These are phyloP conservation scores for Takakia lepidozioides DNA, from an alignment of 225 moss, liverwort and hornwort species.

Conservation along the genomic window DNA sequence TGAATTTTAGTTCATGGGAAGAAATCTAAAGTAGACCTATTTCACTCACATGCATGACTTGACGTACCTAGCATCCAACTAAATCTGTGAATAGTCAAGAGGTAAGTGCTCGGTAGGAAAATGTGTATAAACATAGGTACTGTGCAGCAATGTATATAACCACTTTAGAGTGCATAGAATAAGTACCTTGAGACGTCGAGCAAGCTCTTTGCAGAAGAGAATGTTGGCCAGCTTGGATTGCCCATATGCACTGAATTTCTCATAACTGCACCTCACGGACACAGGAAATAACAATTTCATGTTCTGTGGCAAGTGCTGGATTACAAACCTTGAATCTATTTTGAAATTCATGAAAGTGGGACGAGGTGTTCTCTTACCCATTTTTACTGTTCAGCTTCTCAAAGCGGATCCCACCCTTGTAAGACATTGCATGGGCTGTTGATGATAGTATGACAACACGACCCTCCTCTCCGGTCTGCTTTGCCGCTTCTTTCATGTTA, in stretches of 20 bases:
- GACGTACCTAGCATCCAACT: too few species aligned
- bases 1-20: too few species aligned
- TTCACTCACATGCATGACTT: too few species aligned
- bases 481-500: conserved; percentile 34
- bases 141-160: too few species aligned
- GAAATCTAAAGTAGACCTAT: too few species aligned
- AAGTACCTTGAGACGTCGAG: conserved; percentile 24
- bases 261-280: not conserved
- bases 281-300: not conserved
- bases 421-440: conserved; percentile 6
- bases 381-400: conserved; percentile 31
- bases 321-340: too few species aligned
- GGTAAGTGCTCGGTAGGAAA: too few species aligned
- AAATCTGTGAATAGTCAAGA: too few species aligned
- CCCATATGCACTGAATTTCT: conserved; percentile 32
- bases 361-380: conserved; percentile 12
- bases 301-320: too few species aligned
- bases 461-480: conserved; percentile 28
- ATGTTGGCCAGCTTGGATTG: too few species aligned
- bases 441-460: conserved; percentile 41
- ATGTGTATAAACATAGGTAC: too few species aligned
- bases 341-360: not conserved
- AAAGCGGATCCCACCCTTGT: conserved; percentile 9
- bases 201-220: conserved; percentile 24
- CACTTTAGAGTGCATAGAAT: too few species aligned